Evolutionary conservation across 192 early-diverging fungal genomes (phyloP), one percentile per base, ranked within the genome.

Genomic region (Backusella luteola): DNA sequence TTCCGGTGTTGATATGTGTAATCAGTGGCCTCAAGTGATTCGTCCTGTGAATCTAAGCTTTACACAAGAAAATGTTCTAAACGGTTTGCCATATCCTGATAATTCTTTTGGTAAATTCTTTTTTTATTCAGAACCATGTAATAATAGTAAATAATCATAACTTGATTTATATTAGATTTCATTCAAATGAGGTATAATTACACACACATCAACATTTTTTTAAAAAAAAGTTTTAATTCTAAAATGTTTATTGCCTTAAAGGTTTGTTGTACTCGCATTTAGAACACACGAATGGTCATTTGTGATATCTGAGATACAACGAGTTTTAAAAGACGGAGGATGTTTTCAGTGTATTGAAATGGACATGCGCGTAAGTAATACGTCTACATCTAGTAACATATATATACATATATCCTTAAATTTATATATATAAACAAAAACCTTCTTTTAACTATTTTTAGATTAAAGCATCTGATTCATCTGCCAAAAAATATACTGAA

Each of bases 281-380:
- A 78, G 73, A 69, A 73, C 66, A 44, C n/a, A 73, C 29, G 77
- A 78, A 68, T 78, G 77, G 77, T 9, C 77, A 19, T 66, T 66
- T 53, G 49, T 78, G 9, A 56, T 78, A 21, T 66, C 71, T 17
- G 77, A 78, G 32, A 74, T 78, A 23, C 56, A 21, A 34, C 59
- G 77, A 39, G 77, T 78, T 23, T 73, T 78, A 53, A 66, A 74
- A 69, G 77, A 78, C 42, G 77, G 77, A n/a, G 77, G 77, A 17
- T 35, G 56, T 38, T 74, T 78, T n/a, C 77, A 78, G 36, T 78
- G 77, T 56, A 68, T 78, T 35, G 77, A 78, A 34, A n/a, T 78
- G 12, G 77, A 78, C 39, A 67, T 73, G 67, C 53, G 42, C 59
- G 59, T 78, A 44, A 66, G 56, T 36, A 34, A n/a, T 21, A 44